These are phyloP conservation scores for Alternaria atra DNA, from an alignment of 2,329 filamentous ascomycete species.

Conservation along the genomic window DNA sequence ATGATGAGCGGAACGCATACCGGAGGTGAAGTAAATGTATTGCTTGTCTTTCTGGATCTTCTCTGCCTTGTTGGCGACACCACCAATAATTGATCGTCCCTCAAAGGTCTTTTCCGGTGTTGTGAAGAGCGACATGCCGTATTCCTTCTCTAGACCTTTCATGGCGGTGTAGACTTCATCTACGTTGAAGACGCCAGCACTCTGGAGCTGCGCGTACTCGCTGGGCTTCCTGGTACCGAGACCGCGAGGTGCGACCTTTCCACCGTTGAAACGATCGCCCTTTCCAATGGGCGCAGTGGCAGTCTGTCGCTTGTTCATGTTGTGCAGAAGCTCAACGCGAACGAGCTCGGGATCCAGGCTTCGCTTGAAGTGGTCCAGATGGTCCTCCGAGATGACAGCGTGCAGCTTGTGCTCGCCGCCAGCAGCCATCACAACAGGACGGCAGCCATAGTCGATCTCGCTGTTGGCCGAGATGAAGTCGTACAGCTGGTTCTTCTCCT, in stretches of 20 bases:
- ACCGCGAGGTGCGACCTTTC: conserved; percentile 54
- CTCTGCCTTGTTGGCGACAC: conserved; percentile 57
- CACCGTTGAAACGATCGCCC: conserved; percentile 55
- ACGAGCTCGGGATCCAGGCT: conserved; percentile 34
- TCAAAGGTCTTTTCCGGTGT: conserved; percentile 58
- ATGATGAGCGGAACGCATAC: conserved; percentile 11
- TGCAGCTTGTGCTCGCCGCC: conserved; percentile 44
- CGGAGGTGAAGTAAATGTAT: conserved; percentile 63
- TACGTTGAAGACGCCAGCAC: conserved; percentile 57
- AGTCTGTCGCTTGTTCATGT: conserved; percentile 39
- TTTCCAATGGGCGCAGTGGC: conserved; percentile 44
- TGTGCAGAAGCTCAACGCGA: conserved; percentile 34
- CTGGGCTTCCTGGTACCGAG: conserved; percentile 51
- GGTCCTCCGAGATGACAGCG: conserved; percentile 38
- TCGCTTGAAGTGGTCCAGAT: conserved; percentile 33
- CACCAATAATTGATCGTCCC: conserved; percentile 47
- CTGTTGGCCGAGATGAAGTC: conserved; percentile 41
- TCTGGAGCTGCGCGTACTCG: conserved; percentile 38
- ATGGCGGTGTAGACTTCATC: conserved; percentile 58
- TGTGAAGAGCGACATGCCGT: conserved; percentile 55
- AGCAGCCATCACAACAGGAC: conserved; percentile 39
- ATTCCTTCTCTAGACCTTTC: conserved; percentile 54
- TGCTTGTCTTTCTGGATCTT: conserved; percentile 54
- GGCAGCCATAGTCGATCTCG: conserved; percentile 48
- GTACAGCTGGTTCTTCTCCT: conserved; percentile 42